Percentiles rank a stretch among this genome's conserved stretches.
These are phyloP conservation scores for Cryptosporidium ryanae DNA, from an alignment of 169 alveolate genomes.

Conservation along the genomic window DNA sequence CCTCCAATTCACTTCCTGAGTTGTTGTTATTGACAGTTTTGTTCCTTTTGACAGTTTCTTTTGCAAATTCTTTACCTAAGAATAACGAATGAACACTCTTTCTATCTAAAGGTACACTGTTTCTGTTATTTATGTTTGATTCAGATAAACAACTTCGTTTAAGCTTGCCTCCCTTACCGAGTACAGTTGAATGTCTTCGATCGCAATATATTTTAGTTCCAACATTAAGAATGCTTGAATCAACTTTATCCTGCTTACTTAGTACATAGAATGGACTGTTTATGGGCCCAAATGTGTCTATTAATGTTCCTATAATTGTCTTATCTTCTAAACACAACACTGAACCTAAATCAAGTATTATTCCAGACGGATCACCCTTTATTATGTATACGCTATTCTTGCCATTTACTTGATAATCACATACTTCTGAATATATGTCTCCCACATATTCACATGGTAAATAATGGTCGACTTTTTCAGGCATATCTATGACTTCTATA, in stretches of 20 bases:
- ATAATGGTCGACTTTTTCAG: conserved; percentile 26
- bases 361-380: conserved; percentile 47
- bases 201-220: conserved; percentile 68
- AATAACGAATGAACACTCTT: conserved; percentile 18
- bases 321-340: conserved; percentile 67
- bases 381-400: conserved; percentile 39
- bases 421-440: conserved; percentile 29
- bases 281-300: conserved; percentile 71
- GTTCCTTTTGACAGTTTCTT: background rate
- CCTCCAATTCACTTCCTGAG: background rate
- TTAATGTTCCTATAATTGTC: conserved; percentile 43
- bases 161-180: conserved; percentile 61
- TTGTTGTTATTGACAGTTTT: background rate
- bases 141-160: conserved; percentile 15
- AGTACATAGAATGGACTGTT: conserved; percentile 46
- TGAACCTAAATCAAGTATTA: conserved; percentile 58
- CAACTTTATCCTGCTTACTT: conserved; percentile 13
- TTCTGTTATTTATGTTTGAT: background rate
- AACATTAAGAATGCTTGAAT: background rate
- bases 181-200: conserved; percentile 60
- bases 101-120: background rate
- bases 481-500: conserved; percentile 58
- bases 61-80: conserved; percentile 21
- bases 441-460: conserved; percentile 73
- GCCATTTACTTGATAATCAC: conserved; percentile 26